phyloP scores from a whole-genome alignment of 2,329 filamentous ascomycete species.

The Curvularia sp. region DNA sequence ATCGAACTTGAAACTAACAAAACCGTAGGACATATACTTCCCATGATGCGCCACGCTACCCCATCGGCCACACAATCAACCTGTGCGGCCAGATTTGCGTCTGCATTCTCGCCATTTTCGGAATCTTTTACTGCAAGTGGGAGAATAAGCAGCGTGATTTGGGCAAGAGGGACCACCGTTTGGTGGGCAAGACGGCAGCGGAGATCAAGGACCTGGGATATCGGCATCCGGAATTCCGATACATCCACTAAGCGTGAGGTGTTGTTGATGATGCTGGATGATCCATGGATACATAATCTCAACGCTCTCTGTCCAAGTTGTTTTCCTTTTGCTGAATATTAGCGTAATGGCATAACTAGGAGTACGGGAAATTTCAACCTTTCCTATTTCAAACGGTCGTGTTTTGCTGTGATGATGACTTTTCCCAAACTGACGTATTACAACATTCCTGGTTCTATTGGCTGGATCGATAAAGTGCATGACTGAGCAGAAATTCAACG shows the following conservation, averaged over 20 bases:
- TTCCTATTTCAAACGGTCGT: background rate
- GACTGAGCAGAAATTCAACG: background rate
- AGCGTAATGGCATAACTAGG: constrained; percentile 6
- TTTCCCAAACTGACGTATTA: background rate
- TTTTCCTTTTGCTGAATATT: constrained; percentile 9
- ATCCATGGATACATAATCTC: constrained; percentile 6
- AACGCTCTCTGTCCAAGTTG: constrained; percentile 16
- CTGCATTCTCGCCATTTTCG: constrained; percentile 55
- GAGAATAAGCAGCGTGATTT: constrained; percentile 60
- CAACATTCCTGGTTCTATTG: background rate
- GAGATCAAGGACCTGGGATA: constrained; percentile 60
- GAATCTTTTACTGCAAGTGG: constrained; percentile 61
- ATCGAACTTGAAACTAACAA: constrained; percentile 59
- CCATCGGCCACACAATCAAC: constrained; percentile 74
- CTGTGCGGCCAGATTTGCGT: constrained; percentile 58
- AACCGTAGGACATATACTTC: constrained; percentile 60
- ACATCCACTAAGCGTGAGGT: constrained; percentile 54
- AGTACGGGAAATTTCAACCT: constrained; percentile 11
- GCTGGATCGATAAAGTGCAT: background rate
- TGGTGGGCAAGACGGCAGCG: constrained; percentile 58
- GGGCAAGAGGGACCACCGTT: constrained; percentile 58
- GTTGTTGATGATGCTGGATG: background rate
- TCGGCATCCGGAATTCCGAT: constrained; percentile 63
- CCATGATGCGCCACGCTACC: constrained; percentile 69
- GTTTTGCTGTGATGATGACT: background rate